These are phyloP conservation scores for Entomortierella parvispora DNA, from an alignment of 192 early-diverging fungal genomes.

Conservation along the genomic window DNA sequence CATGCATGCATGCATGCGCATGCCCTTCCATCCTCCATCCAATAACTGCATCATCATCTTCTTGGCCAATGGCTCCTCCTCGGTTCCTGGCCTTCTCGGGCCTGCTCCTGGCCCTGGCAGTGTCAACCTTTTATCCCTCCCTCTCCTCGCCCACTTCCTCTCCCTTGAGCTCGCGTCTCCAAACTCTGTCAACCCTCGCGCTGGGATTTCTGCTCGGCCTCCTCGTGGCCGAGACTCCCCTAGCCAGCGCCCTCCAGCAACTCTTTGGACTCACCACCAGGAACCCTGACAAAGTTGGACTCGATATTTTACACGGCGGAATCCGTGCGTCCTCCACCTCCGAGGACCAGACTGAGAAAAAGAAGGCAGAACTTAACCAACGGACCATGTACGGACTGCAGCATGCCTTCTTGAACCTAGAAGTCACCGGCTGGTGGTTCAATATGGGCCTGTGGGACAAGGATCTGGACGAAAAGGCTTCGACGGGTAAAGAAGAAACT, in stretches of 20 bases:
- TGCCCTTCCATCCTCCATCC: no score
- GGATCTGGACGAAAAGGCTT: not conserved
- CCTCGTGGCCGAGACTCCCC: slow-evolving; percentile 32
- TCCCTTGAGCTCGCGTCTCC: slow-evolving; percentile 5
- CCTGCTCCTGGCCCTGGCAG: not conserved
- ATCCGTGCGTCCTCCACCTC: not conserved
- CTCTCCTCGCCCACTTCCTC: not conserved
- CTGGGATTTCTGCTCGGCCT: slow-evolving; percentile 33
- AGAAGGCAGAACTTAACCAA: slow-evolving; percentile 30
- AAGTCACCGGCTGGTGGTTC: slow-evolving; percentile 57
- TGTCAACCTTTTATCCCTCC: slow-evolving; percentile 1
- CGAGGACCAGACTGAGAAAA: not conserved
- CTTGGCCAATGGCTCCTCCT: not conserved
- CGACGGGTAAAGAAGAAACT: no score
- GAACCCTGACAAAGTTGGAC: slow-evolving; percentile 40
- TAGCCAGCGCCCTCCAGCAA: slow-evolving; percentile 30
- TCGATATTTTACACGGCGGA: slow-evolving; percentile 29
- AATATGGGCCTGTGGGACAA: slow-evolving; percentile 61
- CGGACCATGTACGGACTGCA: slow-evolving; percentile 56
- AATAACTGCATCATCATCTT: no score
- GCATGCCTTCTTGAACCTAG: slow-evolving; percentile 54
- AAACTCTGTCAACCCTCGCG: not conserved
- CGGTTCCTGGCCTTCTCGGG: slow-evolving; percentile 1
- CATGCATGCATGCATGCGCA: no score
- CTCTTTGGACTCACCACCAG: slow-evolving; percentile 26